These are phyloP conservation scores for Lentinula boryana DNA, from an alignment of 768 basidiomycete species.

Conservation along the genomic window DNA sequence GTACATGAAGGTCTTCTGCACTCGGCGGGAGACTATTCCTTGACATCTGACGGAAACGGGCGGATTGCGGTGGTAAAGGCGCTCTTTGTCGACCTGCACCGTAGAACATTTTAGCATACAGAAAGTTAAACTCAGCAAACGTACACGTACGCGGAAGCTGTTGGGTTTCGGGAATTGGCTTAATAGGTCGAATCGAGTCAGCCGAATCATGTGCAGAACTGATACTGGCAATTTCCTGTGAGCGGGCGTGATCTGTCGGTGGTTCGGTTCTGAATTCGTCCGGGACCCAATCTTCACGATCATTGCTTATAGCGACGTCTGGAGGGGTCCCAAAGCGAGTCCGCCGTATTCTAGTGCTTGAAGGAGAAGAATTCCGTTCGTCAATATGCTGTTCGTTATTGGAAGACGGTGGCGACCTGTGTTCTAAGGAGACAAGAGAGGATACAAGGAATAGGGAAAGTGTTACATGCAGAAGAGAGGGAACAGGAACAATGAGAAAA, in stretches of 20 bases:
- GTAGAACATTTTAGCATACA: slow-evolving; percentile 6
- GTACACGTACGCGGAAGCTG: neutral
- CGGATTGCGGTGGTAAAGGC: slow-evolving; percentile 39
- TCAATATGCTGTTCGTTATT: slow-evolving; percentile 24
- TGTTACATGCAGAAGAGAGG: slow-evolving; percentile 21
- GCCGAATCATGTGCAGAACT: neutral
- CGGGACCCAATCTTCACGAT: slow-evolving; percentile 5
- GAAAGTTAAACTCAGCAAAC: neutral
- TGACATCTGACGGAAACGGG: slow-evolving; percentile 27
- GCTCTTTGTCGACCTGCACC: slow-evolving; percentile 30
- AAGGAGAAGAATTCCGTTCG: slow-evolving; percentile 10
- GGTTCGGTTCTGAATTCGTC: slow-evolving; percentile 3
- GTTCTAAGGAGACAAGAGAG: slow-evolving; percentile 32
- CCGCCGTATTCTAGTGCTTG: neutral
- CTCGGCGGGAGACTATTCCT: neutral
- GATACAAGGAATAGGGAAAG: slow-evolving; percentile 25
- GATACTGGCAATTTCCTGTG: neutral
- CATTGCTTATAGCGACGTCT: neutral
- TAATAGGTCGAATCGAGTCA: neutral
- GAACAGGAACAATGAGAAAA: slow-evolving; percentile 28
- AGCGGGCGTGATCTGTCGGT: neutral
- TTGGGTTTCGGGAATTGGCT: neutral
- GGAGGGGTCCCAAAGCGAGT: slow-evolving; percentile 4
- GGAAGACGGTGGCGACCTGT: slow-evolving; percentile 35
- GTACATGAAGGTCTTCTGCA: neutral